Evolutionary conservation across 2,329 filamentous ascomycete species (phyloP), one percentile per base, ranked within the genome.

Genomic region (Colletotrichum camelliae): DNA sequence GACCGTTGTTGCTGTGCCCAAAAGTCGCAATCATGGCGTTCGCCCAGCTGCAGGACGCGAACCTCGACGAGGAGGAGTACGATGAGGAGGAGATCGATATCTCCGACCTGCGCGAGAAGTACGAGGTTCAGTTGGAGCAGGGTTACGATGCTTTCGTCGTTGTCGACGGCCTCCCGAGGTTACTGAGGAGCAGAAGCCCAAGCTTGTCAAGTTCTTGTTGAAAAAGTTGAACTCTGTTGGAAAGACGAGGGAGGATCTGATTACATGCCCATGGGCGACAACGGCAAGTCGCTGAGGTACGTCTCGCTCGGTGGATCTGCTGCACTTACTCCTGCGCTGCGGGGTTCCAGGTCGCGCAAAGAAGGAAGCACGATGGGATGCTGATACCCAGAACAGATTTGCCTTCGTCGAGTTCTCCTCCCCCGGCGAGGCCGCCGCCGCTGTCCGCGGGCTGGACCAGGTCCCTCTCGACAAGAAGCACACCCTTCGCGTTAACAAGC

Each of bases 401-500:
- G 97, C 97, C 75, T 99, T 99, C 83, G 96, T 99, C 81, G 97
- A 99, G 86, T 99, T 96, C 87, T 94, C 95, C 78, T 96, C 96
- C 15, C 90, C 97, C 73, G 95, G 94, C 82, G 96, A 98, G 88
- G 97, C 97, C 33, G 90, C 95, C 72, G 95, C 95, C 70, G 97
- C 96, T 72, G 95, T 96, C 80, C 96, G 98, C 85, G 92, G 94
- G 81, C 93, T 99, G 75, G 93, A 99, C 85, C 92, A 92, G 81
- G 93, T 94, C 7, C 92, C 96, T 60, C 94, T 99, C 82, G 97
- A 99, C 89, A 98, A 97, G 91, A 98, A 94, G 88, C 96, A 99
- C 90, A 98, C 92, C 68, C 92, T 99, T 81, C 91, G 94, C 78
- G 96, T 99, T 81, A 99, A 99, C 92, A 99, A 99, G 88, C 91